A percentile compares a stretch with the other conserved stretches of the same genome.
These are phyloP conservation scores for Hamamelis virginiana DNA, from an alignment of 164 flowering plant genomes.

Conservation along the genomic window DNA sequence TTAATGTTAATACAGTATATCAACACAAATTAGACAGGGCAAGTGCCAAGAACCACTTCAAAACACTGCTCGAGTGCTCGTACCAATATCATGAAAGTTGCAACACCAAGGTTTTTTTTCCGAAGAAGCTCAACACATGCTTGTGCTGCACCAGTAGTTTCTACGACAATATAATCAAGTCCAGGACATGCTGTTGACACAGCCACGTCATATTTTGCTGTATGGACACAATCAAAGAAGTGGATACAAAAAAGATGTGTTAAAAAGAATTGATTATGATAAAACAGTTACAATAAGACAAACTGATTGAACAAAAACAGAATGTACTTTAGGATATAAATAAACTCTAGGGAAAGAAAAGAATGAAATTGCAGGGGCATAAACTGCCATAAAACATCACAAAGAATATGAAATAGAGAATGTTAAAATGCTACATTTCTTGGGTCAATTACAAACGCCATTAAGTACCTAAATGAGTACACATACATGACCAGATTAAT, in stretches of 20 bases:
- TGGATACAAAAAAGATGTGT: neutral
- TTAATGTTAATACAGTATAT: neutral
- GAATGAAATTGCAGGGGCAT: no score
- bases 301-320: neutral
- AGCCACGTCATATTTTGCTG: slow-evolving; percentile 95
- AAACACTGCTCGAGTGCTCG: neutral
- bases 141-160: slow-evolving; percentile 87
- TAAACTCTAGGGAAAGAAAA: no score
- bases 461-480: no score
- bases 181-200: slow-evolving; percentile 93
- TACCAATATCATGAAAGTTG: slow-evolving; percentile 98
- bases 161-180: slow-evolving; percentile 93
- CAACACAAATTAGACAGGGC: neutral
- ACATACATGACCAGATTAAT: no score
- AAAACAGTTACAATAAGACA: neutral
- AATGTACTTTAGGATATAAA: neutral
- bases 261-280: neutral
- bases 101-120: slow-evolving; percentile 80
- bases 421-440: no score
- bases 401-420: no score
- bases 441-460: no score
- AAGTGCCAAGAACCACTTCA: neutral
- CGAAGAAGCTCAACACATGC: slow-evolving; percentile 92
- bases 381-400: no score
- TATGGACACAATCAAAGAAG: slow-evolving; percentile 21